Evolutionary conservation across 1,284 basidiomycete species (phyloP), one percentile per base, ranked within the genome.

Genomic region (Ceratobasidium papillatum): DNA sequence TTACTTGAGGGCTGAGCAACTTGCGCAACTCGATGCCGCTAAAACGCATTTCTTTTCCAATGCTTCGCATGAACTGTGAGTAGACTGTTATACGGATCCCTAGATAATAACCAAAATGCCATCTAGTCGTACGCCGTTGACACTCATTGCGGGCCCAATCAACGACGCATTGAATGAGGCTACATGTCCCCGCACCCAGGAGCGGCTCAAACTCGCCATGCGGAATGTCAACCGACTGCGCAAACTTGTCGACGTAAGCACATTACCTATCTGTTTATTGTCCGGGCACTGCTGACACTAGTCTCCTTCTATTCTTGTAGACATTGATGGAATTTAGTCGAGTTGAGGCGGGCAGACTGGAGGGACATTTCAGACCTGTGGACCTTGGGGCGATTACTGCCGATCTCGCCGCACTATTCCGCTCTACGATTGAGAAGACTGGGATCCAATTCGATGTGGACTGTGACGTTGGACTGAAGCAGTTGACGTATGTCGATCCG

Each of bases 41-140:
- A 82, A 82, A 75, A 81, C 81, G 1, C 77, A 78, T 0, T 81
- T 82, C 72, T 81, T 82, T 71, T 80, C 78, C 68, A 80, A 80
- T 43, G 81, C 79, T 1, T 80, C 79, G 52, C 81, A 82, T 74
- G 81, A 82, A 71, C 77, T 82, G 36, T 69, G 27, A 43, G 66
- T 54, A 2, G 12, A 1, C 32, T 69, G 65, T 78, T 64, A 19
- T 36, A n/a, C 25, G 36, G 63, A 47, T 27, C 25, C 41, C 32
- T 27, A 38, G 36, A 19, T 63, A 14, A 1, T 41, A 25, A 22
- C 14, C 14, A 43, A 36, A 47, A 14, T 36, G 32, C 34, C 61
- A 25, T 14, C 14, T 58, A 69, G 66, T 25, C 79, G 80, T 54
- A 81, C 80, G 19, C 81, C 81, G 8, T 71, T 82, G 19, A 81